These are phyloP conservation scores for Xenoacremonium recifei DNA, from an alignment of 2,329 filamentous ascomycete species.

Conservation along the genomic window DNA sequence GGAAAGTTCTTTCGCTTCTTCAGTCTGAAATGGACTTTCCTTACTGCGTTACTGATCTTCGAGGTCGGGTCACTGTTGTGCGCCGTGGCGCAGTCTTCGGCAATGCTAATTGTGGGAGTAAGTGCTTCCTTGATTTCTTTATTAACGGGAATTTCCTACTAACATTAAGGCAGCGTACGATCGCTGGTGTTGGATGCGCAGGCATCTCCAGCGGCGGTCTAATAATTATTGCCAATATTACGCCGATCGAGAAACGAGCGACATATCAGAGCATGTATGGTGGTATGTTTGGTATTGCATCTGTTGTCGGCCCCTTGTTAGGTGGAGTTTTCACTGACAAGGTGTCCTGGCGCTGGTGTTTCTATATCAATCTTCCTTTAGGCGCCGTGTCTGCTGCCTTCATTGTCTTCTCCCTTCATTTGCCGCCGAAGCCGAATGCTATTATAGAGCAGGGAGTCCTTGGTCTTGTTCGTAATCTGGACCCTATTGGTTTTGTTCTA, in stretches of 20 bases:
- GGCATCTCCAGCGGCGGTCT: slow-evolving; percentile 5
- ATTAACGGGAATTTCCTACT: background rate
- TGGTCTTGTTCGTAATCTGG: background rate
- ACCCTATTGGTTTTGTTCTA: background rate
- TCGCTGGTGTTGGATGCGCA: slow-evolving; percentile 6
- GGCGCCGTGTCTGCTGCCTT: background rate
- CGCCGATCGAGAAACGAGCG: slow-evolving; percentile 7
- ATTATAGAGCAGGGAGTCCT: background rate
- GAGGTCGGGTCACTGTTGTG: slow-evolving; percentile 37
- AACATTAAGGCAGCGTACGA: background rate
- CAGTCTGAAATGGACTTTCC: slow-evolving; percentile 41
- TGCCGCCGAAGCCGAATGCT: background rate
- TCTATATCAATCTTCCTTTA: slow-evolving; percentile 1
- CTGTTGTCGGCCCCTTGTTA: slow-evolving; percentile 25
- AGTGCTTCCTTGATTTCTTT: background rate
- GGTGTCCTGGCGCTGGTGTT: slow-evolving; percentile 1
- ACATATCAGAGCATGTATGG: slow-evolving; percentile 12
- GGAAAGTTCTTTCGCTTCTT: slow-evolving; percentile 29
- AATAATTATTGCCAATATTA: slow-evolving; percentile 8
- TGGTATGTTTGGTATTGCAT: slow-evolving; percentile 24
- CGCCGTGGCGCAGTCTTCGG: slow-evolving; percentile 6
- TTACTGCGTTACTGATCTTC: slow-evolving; percentile 43
- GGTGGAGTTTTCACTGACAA: slow-evolving; percentile 25
- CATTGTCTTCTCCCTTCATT: background rate
- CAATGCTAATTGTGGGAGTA: slow-evolving; percentile 9